phyloP scores from a whole-genome alignment of 1,284 basidiomycete genomes.

The Mixia osmundae region DNA sequence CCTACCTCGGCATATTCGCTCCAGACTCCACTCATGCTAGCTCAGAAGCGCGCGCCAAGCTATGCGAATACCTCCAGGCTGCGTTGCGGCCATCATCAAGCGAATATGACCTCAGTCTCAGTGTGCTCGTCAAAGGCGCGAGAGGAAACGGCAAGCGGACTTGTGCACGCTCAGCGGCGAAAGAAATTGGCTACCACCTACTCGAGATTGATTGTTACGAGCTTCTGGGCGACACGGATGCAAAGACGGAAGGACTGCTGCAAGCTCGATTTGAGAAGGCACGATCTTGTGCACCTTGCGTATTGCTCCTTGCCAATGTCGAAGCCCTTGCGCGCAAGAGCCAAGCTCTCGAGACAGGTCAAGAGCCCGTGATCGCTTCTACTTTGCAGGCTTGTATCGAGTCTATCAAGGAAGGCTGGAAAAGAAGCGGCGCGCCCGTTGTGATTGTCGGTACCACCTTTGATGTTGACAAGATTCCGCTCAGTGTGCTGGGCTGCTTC shows the following conservation, averaged over 20 bases:
- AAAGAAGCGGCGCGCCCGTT: constrained; percentile 38
- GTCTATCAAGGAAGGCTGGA: constrained; percentile 31
- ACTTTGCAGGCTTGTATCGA: constrained; percentile 43
- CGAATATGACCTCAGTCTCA: constrained; percentile 37
- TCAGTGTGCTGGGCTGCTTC: constrained; percentile 46
- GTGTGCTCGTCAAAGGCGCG: constrained; percentile 47
- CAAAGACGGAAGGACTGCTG: constrained; percentile 53
- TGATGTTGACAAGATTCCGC: constrained; percentile 41
- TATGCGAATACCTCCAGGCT: constrained; percentile 26
- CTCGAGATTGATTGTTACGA: constrained; percentile 72
- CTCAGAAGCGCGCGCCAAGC: constrained; percentile 3
- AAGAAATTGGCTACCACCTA: constrained; percentile 45
- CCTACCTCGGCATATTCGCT: constrained; percentile 29
- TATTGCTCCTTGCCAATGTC: constrained; percentile 57
- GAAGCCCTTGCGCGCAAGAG: constrained; percentile 58
- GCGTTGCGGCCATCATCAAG: constrained; percentile 32
- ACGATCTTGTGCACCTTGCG: constrained; percentile 53
- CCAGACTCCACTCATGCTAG: not conserved
- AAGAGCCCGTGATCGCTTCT: constrained; percentile 31
- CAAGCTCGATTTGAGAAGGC: constrained; percentile 59
- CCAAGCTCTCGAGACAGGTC: constrained; percentile 39
- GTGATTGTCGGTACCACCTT: constrained; percentile 52
- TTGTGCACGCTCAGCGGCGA: constrained; percentile 30
- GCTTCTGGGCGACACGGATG: constrained; percentile 52
- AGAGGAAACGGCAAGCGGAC: constrained; percentile 53